phyloP scores from a whole-genome alignment of 352 stramenopile genomes.

The Globisporangium carolinianum region DNA sequence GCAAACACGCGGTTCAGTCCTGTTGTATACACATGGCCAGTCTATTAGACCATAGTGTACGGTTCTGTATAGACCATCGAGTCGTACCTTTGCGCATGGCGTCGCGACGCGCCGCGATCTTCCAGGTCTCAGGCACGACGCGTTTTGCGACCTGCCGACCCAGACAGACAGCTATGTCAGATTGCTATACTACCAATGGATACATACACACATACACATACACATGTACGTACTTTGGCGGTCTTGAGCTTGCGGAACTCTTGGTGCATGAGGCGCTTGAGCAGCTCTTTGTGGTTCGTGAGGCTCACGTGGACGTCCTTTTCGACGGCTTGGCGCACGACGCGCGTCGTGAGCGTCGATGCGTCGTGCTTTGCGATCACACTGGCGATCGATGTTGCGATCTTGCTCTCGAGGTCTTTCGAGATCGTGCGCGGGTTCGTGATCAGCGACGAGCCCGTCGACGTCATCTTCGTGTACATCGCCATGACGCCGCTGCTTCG shows the following conservation, averaged over 20 bases:
- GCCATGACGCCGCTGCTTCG: slow-evolving; percentile 18
- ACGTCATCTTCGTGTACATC: slow-evolving; percentile 81
- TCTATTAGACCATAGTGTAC: background rate
- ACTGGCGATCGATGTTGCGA: slow-evolving; percentile 53
- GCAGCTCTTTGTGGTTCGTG: slow-evolving; percentile 82
- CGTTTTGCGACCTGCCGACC: slow-evolving; percentile 38
- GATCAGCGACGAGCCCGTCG: slow-evolving; percentile 59
- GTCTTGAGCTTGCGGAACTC: slow-evolving; percentile 74
- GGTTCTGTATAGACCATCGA: too few relatives aligned
- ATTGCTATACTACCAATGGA: too few relatives aligned
- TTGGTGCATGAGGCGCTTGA: slow-evolving; percentile 86
- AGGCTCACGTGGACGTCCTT: slow-evolving; percentile 83
- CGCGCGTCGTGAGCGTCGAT: slow-evolving; percentile 62
- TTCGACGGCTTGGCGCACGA: slow-evolving; percentile 80
- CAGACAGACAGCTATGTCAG: too few relatives aligned
- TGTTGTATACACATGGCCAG: background rate
- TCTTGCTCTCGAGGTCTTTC: slow-evolving; percentile 77
- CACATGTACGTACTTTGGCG: slow-evolving; percentile 32
- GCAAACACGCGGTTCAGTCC: slow-evolving; percentile 35
- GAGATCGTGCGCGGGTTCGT: slow-evolving; percentile 72
- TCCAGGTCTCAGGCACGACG: slow-evolving; percentile 50
- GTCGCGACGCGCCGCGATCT: slow-evolving; percentile 34
- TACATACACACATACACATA: too few relatives aligned
- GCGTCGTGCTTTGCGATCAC: slow-evolving; percentile 66
- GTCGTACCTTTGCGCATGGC: slow-evolving; percentile 30